Evolutionary conservation across 257 asterid genomes (phyloP), one percentile per base, ranked within the genome.

Genomic region (Mitragyna speciosa): DNA sequence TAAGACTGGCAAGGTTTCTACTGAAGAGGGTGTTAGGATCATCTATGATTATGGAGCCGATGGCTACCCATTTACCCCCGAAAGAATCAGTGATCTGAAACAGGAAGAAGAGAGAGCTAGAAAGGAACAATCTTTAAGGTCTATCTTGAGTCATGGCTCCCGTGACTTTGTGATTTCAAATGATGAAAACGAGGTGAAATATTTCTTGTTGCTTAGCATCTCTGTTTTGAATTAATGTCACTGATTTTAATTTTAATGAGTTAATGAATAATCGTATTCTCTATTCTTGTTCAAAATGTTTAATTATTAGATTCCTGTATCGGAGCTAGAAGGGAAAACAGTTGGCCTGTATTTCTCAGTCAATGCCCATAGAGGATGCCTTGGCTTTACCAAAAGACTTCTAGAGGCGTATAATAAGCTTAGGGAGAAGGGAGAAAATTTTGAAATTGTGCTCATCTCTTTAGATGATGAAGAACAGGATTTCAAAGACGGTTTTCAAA

Each of bases 281-380:
- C 12, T 75, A 64, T 47, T 61, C 28, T 48, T 69, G 15, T 70
- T 71, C 31, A 5, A 45, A 70, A n/a, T 69, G 67, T 45, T 76
- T 76, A 36, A 36, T 36, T 76, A 47, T 24, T 67, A 82, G 86
- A 68, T 83, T 85, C 72, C 79, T n/a, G 73, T 80, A 26, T 70
- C 82, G 12, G 81, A 82, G 65, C 88, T 85, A 43, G 88, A 85
- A 48, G 84, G 88, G 28, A 82, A 82, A 78, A 85, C 80, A 63
- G 74, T 85, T 7, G 76, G 81, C 43, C 83, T 82, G 5, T 85
- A 85, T 16, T 82, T 82, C 17, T 81, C 78, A 2, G 33, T 43
- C 17, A 19, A 52, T 49, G 67, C 83, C 48, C 79, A 77, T 15
- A 76, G 17, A 64, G 79, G 81, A n/a, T 80, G 86, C 61, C 30